A percentile compares a stretch with the other conserved stretches of the same genome.
Conservation (phyloP, 106 monocot genomes). For the Allium fistulosum region DNA sequence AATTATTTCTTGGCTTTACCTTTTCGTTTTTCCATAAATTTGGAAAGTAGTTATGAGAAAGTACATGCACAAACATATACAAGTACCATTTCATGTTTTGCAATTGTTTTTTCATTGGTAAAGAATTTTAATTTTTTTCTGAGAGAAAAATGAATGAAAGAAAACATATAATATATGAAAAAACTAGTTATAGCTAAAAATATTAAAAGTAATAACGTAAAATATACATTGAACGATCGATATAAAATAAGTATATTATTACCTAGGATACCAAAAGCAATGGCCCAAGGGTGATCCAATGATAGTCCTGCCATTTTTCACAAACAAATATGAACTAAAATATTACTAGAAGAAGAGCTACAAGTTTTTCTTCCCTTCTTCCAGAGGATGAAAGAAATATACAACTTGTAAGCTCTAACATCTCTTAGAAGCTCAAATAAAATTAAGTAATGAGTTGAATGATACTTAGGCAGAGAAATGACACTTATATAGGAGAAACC, state of each 20-base stretch:
- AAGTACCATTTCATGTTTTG: too few relatives aligned
- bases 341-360: too few relatives aligned
- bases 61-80: not conserved
- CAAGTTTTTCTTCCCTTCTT: too few relatives aligned
- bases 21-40: not conserved
- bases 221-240: not conserved
- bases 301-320: conserved; percentile 34
- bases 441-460: too few relatives aligned
- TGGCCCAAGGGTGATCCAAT: conserved; percentile 43
- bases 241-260: not conserved
- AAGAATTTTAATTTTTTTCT: too few relatives aligned
- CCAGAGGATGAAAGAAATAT: too few relatives aligned
- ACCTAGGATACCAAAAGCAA: conserved; percentile 48
- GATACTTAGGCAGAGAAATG: too few relatives aligned
- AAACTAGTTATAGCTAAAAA: not conserved
- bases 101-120: too few relatives aligned
- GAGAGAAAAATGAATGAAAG: not conserved
- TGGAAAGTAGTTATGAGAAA: not conserved
- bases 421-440: too few relatives aligned
- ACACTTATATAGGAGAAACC: too few relatives aligned
- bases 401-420: too few relatives aligned
- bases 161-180: not conserved
- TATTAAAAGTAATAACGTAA: not conserved
- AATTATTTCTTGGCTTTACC: not conserved
- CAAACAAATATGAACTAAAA: too few relatives aligned